Conservation (phyloP, 108 stramenopile genomes). For the Pseudonitzschia multiseries region DNA sequence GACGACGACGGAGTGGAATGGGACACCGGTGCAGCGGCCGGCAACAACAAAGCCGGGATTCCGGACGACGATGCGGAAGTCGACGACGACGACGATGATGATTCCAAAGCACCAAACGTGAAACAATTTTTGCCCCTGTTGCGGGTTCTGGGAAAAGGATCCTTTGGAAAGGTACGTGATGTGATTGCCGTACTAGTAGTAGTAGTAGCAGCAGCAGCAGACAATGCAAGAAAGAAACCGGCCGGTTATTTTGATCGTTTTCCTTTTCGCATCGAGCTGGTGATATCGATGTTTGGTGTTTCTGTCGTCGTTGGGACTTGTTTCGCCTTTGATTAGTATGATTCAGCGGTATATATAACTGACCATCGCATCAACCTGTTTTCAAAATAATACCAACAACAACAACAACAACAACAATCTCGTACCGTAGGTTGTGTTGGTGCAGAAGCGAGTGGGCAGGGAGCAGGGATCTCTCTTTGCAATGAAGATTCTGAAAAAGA, state of each 20-base stretch:
- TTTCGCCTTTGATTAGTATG: conserved; percentile 5
- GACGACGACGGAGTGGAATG: conserved; percentile 37
- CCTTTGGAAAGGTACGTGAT: conserved; percentile 85
- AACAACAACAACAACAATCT: no score
- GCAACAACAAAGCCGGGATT: not conserved
- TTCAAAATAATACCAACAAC: no score
- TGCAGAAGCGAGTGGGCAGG: conserved; percentile 75
- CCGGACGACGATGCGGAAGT: conserved; percentile 26
- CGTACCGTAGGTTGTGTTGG: conserved; percentile 89
- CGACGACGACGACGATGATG: conserved; percentile 30
- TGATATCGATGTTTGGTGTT: no score
- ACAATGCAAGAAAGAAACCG: no score
- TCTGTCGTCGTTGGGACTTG: not conserved
- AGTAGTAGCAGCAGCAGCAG: no score
- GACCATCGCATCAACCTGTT: no score
- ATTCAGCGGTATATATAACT: no score
- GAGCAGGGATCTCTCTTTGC: conserved; percentile 87
- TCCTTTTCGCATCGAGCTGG: not conserved
- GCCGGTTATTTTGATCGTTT: no score
- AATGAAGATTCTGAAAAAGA: conserved; percentile 97
- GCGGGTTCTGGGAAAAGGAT: conserved; percentile 87
- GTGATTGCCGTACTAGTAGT: not conserved
- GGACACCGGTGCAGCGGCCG: conserved; percentile 33
- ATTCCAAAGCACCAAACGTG: conserved; percentile 60
- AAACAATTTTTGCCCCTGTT: conserved; percentile 82